These are phyloP conservation scores for Apiosordaria backusii DNA, from an alignment of 495 filamentous ascomycete genomes.

Conservation along the genomic window DNA sequence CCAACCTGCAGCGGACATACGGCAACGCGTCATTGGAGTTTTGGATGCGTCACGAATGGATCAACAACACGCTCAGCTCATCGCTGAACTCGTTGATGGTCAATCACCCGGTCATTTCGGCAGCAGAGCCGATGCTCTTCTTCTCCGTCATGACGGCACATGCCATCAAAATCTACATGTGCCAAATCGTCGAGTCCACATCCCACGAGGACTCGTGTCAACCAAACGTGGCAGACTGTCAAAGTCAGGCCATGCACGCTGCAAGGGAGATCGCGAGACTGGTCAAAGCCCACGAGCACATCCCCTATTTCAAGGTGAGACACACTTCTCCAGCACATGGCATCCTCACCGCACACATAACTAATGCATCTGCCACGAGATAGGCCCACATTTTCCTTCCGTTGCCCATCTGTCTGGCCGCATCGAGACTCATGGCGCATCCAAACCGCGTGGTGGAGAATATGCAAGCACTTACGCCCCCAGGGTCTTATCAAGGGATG, in stretches of 20 bases:
- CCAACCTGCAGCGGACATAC: conserved; percentile 17
- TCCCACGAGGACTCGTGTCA: conserved; percentile 25
- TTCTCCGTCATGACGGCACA: conserved; percentile 45
- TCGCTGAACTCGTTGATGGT: conserved; percentile 35
- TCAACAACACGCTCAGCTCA: conserved; percentile 41
- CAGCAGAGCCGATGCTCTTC: conserved; percentile 46
- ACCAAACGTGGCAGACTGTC: conserved; percentile 29
- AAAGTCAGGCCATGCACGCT: conserved; percentile 35
- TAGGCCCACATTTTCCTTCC: conserved; percentile 33
- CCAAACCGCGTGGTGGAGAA: conserved; percentile 1
- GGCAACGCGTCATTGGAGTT: conserved; percentile 33
- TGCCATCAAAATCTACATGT: conserved; percentile 42
- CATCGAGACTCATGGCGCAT: conserved; percentile 15
- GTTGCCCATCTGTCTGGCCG: conserved; percentile 22
- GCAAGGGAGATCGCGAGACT: conserved; percentile 42
- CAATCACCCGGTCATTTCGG: conserved; percentile 33
- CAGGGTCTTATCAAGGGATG: conserved; percentile 5
- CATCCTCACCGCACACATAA: conserved; percentile 5
- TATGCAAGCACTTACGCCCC: conserved; percentile 3
- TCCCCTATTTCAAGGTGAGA: conserved; percentile 45
- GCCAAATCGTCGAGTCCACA: conserved; percentile 29
- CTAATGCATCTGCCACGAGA: conserved; percentile 12
- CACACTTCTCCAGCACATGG: background rate
- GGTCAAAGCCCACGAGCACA: conserved; percentile 39
- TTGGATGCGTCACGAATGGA: conserved; percentile 48